Base-by-base conservation (phyloP, 2,329 filamentous ascomycete species). In the Fusarium tjaetaba region DNA sequence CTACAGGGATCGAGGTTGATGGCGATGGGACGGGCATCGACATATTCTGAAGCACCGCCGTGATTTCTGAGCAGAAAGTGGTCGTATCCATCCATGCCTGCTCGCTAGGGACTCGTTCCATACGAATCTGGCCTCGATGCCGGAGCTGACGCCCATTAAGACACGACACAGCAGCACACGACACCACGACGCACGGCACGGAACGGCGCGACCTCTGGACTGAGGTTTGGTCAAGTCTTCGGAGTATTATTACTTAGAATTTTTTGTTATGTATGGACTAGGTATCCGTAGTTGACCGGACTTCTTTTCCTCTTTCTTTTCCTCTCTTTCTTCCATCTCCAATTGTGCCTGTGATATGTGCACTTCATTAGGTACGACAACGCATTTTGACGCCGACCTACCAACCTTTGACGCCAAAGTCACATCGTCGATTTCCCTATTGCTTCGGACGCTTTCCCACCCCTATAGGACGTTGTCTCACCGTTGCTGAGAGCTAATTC, bases 31-130 rank as follows among this genome's bases (percentile, higher is more conserved):
- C 65, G 72, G 73, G 53, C 62, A 72, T 65, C 67, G 73, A 76
- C 75, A 75, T 75, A 68, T 76, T 64, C 68, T 69, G 70, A 77
- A 62, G 74, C 67, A 69, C 51, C 63, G 61, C 68, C 62, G 56
- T 76, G 64, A 68, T 71, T 69, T 71, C 55, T 64, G 42, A 67
- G 68, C 58, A 66, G 58, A 64, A 56, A 46, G 53, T 38, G 65
- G 53, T 61, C 68, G 56, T 69, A 52, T 61, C 66, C 61, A 66
- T 59, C 43, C 52, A 70, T 70, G 55, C 60, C 61, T 61, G 48
- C 57, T 65, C 24, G 30, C 42, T 51, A 36, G 56, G 20, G 30
- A 51, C 42, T 51, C 32, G 42, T 36, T 28, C 56, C 56, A 58
- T 38, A 38, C 56, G 56, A 58, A 58, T 51, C 42, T 58, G 42